These are phyloP conservation scores for Teratosphaeria pseudoeucalypti DNA, from an alignment of 2,329 filamentous ascomycete species.

Conservation along the genomic window DNA sequence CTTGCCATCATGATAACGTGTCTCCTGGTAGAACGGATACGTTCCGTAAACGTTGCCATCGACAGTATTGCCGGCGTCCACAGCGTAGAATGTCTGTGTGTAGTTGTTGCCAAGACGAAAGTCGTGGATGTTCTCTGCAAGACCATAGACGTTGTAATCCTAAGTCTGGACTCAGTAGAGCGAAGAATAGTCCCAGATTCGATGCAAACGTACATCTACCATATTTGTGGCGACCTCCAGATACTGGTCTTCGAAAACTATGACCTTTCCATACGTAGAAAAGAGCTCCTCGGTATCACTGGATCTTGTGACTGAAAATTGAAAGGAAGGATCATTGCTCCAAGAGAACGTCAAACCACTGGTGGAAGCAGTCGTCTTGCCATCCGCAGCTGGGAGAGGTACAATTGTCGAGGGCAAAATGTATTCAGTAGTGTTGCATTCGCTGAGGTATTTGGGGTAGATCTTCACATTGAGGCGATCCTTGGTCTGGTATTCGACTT, in stretches of 20 bases:
- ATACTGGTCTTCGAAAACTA: constrained; percentile 70
- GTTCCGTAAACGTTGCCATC: constrained; percentile 62
- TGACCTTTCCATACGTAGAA: constrained; percentile 50
- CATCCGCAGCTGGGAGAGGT: constrained; percentile 9
- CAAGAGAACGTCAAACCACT: constrained; percentile 43
- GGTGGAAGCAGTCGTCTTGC: constrained; percentile 48
- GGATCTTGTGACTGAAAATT: constrained; percentile 44
- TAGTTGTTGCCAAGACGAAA: constrained; percentile 56
- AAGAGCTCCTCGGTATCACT: constrained; percentile 58
- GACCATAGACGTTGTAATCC: constrained; percentile 34
- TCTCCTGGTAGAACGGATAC: constrained; percentile 68
- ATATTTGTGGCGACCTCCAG: constrained; percentile 59
- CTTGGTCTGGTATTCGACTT: constrained; percentile 18
- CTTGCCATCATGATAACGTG: constrained; percentile 53
- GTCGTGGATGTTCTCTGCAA: constrained; percentile 63
- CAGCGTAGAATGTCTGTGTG: constrained; percentile 57
- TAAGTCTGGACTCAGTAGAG: constrained; percentile 3
- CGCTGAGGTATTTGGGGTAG: constrained; percentile 15
- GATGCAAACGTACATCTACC: not conserved
- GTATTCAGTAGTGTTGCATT: constrained; percentile 16
- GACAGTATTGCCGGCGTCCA: constrained; percentile 56
- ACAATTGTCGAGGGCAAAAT: constrained; percentile 12
- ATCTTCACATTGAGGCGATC: constrained; percentile 19
- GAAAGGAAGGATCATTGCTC: constrained; percentile 49
- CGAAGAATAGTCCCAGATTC: not conserved